Evolutionary conservation across 2,329 filamentous ascomycete species (phyloP).

Genomic region (Emmonsiellopsis sp.): DNA sequence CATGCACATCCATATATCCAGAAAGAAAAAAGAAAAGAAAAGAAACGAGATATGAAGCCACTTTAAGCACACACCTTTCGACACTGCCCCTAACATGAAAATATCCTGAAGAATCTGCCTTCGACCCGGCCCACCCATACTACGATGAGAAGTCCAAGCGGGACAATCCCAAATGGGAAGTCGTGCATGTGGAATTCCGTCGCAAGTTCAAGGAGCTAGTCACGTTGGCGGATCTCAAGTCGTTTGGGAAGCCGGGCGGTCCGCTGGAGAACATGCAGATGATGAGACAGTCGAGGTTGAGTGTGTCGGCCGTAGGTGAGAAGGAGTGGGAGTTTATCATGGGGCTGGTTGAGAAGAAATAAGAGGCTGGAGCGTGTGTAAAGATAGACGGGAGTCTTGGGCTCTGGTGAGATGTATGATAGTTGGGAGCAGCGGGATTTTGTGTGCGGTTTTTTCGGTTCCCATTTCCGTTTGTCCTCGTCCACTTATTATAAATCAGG

Average conservation of each 20-base stretch:
- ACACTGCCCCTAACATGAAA: not conserved
- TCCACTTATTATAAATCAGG: no score
- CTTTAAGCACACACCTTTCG: constrained; percentile 4
- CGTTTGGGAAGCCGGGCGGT: constrained; percentile 47
- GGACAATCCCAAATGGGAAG: constrained; percentile 69
- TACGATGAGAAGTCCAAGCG: constrained; percentile 69
- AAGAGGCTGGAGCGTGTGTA: constrained; percentile 5
- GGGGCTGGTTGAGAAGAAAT: constrained; percentile 28
- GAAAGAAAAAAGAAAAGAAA: constrained; percentile 16
- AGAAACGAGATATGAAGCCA: constrained; percentile 11
- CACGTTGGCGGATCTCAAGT: constrained; percentile 61
- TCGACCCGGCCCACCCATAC: constrained; percentile 65
- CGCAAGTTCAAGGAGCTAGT: constrained; percentile 70
- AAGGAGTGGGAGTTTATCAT: constrained; percentile 43
- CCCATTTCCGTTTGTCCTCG: no score
- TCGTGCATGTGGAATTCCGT: constrained; percentile 81
- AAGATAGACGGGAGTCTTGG: no score
- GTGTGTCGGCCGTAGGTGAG: constrained; percentile 51
- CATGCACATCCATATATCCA: not conserved
- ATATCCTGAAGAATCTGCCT: constrained; percentile 51
- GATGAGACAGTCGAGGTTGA: constrained; percentile 71
- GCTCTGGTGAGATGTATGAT: no score
- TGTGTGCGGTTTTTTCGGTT: no score
- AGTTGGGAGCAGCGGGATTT: no score
- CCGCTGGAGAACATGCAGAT: constrained; percentile 70